phyloP scores from a whole-genome alignment of 345 rosid genomes.

The Theobroma cacao region DNA sequence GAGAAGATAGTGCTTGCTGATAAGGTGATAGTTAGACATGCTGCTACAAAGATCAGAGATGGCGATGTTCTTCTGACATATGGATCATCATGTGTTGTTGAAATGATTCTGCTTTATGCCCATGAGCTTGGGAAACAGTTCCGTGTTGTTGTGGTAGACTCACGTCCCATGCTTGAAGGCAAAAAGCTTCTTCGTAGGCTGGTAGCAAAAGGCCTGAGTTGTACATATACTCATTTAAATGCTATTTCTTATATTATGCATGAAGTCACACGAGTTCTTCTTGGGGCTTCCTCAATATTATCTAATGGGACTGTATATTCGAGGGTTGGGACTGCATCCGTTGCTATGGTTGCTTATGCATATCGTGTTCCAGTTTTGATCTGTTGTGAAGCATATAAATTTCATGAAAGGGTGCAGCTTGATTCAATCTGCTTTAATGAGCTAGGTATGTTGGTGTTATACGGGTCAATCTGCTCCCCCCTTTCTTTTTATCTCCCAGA shows the following conservation, averaged over 20 bases:
- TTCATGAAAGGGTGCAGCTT: slow-evolving; percentile 80
- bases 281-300: slow-evolving; percentile 75
- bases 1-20: slow-evolving; percentile 68
- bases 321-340: slow-evolving; percentile 65
- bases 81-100: slow-evolving; percentile 74
- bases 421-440: slow-evolving; percentile 83
- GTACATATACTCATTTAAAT: slow-evolving; percentile 74
- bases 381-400: slow-evolving; percentile 84
- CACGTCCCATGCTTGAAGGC: slow-evolving; percentile 73
- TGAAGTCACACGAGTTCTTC: slow-evolving; percentile 64
- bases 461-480: neutral
- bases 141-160: slow-evolving; percentile 67
- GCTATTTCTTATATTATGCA: slow-evolving; percentile 74
- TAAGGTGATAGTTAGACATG: slow-evolving; percentile 66
- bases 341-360: slow-evolving; percentile 82
- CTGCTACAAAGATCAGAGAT: slow-evolving; percentile 65
- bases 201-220: slow-evolving; percentile 55
- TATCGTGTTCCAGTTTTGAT: slow-evolving; percentile 66
- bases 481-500: neutral
- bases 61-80: slow-evolving; percentile 80
- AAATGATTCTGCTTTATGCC: slow-evolving; percentile 68
- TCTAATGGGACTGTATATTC: slow-evolving; percentile 79
- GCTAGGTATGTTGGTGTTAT: slow-evolving; percentile 43
- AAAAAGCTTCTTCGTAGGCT: slow-evolving; percentile 59
- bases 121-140: slow-evolving; percentile 70